phyloP scores from a whole-genome alignment of 345 rosid genomes.

The Hirschfeldia incana region DNA sequence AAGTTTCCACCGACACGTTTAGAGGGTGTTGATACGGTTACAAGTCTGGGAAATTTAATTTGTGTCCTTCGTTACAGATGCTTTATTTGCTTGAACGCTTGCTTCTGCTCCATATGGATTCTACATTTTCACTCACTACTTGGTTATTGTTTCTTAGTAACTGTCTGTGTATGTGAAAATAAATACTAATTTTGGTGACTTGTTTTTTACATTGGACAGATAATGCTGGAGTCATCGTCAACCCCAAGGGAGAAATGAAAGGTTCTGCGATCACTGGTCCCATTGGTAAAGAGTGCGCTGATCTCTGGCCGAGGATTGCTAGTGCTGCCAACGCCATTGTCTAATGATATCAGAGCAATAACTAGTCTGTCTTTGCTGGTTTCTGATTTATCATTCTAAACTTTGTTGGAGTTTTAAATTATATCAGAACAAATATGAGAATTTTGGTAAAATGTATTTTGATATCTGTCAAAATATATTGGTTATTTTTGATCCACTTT shows the following conservation, averaged over 20 bases:
- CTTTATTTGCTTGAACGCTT: slow-evolving; percentile 35
- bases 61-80: slow-evolving; percentile 63
- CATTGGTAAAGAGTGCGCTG: slow-evolving; percentile 95
- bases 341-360: neutral
- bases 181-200: neutral
- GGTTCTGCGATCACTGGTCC: slow-evolving; percentile 97
- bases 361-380: neutral
- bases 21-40: slow-evolving; percentile 62
- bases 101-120: slow-evolving; percentile 79
- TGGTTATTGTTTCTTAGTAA: neutral
- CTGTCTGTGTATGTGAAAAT: neutral
- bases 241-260: slow-evolving; percentile 97
- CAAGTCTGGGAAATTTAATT: slow-evolving; percentile 55
- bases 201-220: slow-evolving; percentile 45
- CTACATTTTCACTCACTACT: slow-evolving; percentile 19
- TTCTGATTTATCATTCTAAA: neutral
- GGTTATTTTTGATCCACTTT: too few species aligned
- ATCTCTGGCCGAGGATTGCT: slow-evolving; percentile 85
- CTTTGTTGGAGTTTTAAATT: neutral
- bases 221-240: slow-evolving; percentile 96
- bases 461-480: neutral
- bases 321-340: slow-evolving; percentile 78
- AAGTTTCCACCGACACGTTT: slow-evolving; percentile 48
- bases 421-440: neutral
- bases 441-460: neutral